Percentiles rank a stretch among this genome's conserved stretches.
Conservation (phyloP, 176 grass and related monocot species). For the Oryza longistaminata region DNA sequence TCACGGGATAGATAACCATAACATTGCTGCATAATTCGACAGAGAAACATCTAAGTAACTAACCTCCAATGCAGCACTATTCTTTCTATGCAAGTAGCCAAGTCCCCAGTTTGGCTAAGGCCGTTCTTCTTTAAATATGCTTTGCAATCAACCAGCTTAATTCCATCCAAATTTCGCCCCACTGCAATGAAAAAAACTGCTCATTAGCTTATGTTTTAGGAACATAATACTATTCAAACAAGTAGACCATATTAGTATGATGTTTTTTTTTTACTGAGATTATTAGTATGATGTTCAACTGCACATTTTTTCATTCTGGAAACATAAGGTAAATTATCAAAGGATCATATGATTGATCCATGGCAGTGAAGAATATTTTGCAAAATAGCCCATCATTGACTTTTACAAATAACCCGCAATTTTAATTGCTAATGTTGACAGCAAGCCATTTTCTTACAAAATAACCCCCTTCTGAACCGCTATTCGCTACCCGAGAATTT, state of each 20-base stretch:
- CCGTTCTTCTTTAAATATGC: slow-evolving; percentile 59
- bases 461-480: too few relatives aligned
- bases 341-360: background rate
- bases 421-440: too few relatives aligned
- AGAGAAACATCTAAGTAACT: slow-evolving; percentile 12
- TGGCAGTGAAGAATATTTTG: background rate
- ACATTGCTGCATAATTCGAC: slow-evolving; percentile 8
- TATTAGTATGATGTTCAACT: background rate
- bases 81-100: slow-evolving; percentile 52
- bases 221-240: background rate
- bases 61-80: slow-evolving; percentile 74
- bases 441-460: too few relatives aligned
- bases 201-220: background rate
- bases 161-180: slow-evolving; percentile 45
- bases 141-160: slow-evolving; percentile 70
- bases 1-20: background rate
- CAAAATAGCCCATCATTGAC: background rate
- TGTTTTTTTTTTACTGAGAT: too few relatives aligned
- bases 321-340: background rate
- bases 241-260: background rate
- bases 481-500: too few relatives aligned
- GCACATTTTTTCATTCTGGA: slow-evolving; percentile 14
- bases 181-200: slow-evolving; percentile 26
- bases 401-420: too few relatives aligned
- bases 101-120: slow-evolving; percentile 57